Evolutionary conservation across 1,284 basidiomycete species (phyloP).

Genomic region (Ganoderma boninense): DNA sequence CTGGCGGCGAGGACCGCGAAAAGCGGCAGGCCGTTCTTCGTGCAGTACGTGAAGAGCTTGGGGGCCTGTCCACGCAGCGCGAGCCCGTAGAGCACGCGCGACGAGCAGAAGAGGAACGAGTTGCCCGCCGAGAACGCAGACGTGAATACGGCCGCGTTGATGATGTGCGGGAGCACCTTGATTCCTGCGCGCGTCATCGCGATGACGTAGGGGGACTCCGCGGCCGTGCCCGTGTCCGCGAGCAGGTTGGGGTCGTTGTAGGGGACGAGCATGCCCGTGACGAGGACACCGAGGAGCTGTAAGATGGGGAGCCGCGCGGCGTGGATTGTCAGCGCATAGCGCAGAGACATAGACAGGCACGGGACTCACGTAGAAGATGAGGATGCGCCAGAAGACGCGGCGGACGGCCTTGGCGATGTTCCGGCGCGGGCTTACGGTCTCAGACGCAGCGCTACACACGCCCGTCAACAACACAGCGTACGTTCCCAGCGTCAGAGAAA

Average conservation of each 20-base stretch:
- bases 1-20: conserved; percentile 56
- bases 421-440: conserved; percentile 77
- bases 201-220: conserved; percentile 83
- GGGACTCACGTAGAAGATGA: conserved; percentile 70
- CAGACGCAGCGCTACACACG: conserved; percentile 67
- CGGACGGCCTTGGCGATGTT: conserved; percentile 85
- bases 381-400: conserved; percentile 82
- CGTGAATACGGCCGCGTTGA: conserved; percentile 74
- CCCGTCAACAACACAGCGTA: not conserved
- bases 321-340: too few species aligned
- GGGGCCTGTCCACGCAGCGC: conserved; percentile 82
- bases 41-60: conserved; percentile 68
- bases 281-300: conserved; percentile 71
- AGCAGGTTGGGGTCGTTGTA: conserved; percentile 72
- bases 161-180: conserved; percentile 73
- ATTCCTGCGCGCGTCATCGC: conserved; percentile 83
- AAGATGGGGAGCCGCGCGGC: not conserved
- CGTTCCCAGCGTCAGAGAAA: not conserved
- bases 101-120: conserved; percentile 82
- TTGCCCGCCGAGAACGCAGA: conserved; percentile 88
- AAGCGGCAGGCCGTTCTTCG: conserved; percentile 78
- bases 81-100: conserved; percentile 86
- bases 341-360: too few species aligned
- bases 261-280: conserved; percentile 85
- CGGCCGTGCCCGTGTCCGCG: conserved; percentile 64